phyloP scores from a whole-genome alignment of 2,329 filamentous ascomycete species.

The Eutypella sp. region DNA sequence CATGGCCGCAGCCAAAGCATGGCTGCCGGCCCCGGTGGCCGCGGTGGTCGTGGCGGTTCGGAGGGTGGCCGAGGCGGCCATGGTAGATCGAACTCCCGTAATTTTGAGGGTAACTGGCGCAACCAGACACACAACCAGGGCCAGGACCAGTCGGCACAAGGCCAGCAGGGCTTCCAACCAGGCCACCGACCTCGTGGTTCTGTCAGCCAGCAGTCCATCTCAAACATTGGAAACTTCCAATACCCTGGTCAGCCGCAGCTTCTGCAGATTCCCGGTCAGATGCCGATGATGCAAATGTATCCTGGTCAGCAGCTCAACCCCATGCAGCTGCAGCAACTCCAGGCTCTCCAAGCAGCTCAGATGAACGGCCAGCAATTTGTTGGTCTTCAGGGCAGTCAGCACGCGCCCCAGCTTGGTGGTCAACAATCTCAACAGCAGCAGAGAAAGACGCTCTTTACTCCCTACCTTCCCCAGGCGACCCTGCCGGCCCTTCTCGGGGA shows the following conservation, averaged over 20 bases:
- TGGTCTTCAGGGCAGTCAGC: constrained; percentile 64
- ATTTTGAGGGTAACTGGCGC: constrained; percentile 98
- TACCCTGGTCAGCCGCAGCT: constrained; percentile 84
- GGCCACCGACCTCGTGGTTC: constrained; percentile 84
- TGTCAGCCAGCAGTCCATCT: constrained; percentile 72
- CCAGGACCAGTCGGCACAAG: constrained; percentile 51
- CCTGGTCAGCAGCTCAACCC: constrained; percentile 80
- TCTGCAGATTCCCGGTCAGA: constrained; percentile 79
- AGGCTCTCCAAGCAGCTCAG: constrained; percentile 86
- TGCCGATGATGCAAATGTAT: constrained; percentile 81
- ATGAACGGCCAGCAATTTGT: constrained; percentile 73
- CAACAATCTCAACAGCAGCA: constrained; percentile 79
- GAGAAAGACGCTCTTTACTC: constrained; percentile 96
- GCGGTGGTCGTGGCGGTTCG: constrained; percentile 59
- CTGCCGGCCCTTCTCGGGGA: constrained; percentile 85
- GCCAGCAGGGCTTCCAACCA: constrained; percentile 77
- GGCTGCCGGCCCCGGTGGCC: constrained; percentile 68
- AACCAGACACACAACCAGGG: constrained; percentile 67
- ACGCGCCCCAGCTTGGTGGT: constrained; percentile 60
- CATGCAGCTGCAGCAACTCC: constrained; percentile 82
- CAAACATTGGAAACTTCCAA: constrained; percentile 79
- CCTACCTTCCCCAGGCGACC: constrained; percentile 91
- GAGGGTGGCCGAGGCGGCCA: constrained; percentile 63
- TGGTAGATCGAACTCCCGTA: constrained; percentile 76
- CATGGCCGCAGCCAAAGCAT: constrained; percentile 87